phyloP scores from a whole-genome alignment of 768 basidiomycete species.

The Mycena albidolilacea region DNA sequence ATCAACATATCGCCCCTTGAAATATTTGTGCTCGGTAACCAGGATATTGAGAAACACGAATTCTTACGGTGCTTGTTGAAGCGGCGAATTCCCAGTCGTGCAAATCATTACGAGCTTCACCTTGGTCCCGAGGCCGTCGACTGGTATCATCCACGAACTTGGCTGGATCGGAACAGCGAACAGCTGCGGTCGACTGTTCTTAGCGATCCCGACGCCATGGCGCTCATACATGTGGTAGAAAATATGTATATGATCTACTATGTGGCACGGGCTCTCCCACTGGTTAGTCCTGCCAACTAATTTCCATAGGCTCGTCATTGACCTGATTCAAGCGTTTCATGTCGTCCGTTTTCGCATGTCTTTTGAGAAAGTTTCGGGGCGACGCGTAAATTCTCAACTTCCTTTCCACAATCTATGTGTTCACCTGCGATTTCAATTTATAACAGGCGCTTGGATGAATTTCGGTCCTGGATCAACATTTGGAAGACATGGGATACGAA shows the following conservation, averaged over 20 bases:
- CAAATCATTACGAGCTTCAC: constrained; percentile 29
- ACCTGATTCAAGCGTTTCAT: constrained; percentile 22
- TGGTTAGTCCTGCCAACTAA: constrained; percentile 5
- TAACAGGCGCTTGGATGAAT: constrained; percentile 21
- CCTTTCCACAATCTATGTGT: neutral
- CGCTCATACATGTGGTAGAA: constrained; percentile 27
- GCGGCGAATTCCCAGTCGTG: constrained; percentile 2
- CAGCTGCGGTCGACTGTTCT: constrained; percentile 23
- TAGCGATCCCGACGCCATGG: constrained; percentile 8
- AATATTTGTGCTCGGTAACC: constrained; percentile 12
- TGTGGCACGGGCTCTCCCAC: constrained; percentile 17
- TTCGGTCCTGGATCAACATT: constrained; percentile 18
- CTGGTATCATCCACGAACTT: constrained; percentile 30
- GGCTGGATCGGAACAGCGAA: constrained; percentile 23
- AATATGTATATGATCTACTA: constrained; percentile 31
- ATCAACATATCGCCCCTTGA: constrained; percentile 2
- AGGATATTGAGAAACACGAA: neutral
- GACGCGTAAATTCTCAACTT: neutral
- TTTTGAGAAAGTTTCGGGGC: constrained; percentile 12
- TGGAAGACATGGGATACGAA: constrained; percentile 33
- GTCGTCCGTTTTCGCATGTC: constrained; percentile 25
- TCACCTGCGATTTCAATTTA: neutral
- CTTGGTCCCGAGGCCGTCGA: constrained; percentile 31
- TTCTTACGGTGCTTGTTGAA: constrained; percentile 30
- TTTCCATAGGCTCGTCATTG: neutral